These are phyloP conservation scores for Rhynchospora breviuscula DNA, from an alignment of 176 grass and related monocot genomes.

Conservation along the genomic window DNA sequence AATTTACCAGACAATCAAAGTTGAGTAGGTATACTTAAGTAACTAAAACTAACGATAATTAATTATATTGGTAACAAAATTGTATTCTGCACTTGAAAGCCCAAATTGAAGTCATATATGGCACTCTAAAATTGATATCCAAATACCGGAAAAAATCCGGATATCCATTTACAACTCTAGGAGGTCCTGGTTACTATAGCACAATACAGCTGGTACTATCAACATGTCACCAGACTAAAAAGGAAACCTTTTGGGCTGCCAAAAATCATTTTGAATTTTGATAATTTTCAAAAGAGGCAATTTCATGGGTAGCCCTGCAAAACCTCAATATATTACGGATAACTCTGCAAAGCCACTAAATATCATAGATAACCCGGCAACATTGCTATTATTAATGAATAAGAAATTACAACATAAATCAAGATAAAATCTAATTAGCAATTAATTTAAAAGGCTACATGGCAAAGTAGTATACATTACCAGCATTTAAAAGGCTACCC, in stretches of 20 bases:
- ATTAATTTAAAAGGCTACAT: not conserved
- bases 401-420: not conserved
- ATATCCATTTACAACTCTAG: no score
- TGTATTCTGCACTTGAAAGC: no score
- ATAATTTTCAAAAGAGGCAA: not conserved
- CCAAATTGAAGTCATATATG: no score
- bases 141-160: no score
- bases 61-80: no score
- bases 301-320: not conserved
- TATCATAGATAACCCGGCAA: not conserved
- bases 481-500: no score
- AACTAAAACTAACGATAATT: no score
- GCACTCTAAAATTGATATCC: no score
- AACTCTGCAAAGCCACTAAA: not conserved
- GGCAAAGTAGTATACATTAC: not conserved
- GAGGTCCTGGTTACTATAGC: not conserved
- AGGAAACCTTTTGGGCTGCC: not conserved
- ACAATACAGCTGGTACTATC: not conserved
- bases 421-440: not conserved
- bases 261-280: not conserved
- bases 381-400: not conserved
- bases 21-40: no score
- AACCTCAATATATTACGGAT: not conserved
- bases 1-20: no score
- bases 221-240: not conserved